A percentile compares a stretch with the other conserved stretches of the same genome.
Evolutionary conservation across 345 rosid species (phyloP).

Genomic region (Cochlearia excelsa): DNA sequence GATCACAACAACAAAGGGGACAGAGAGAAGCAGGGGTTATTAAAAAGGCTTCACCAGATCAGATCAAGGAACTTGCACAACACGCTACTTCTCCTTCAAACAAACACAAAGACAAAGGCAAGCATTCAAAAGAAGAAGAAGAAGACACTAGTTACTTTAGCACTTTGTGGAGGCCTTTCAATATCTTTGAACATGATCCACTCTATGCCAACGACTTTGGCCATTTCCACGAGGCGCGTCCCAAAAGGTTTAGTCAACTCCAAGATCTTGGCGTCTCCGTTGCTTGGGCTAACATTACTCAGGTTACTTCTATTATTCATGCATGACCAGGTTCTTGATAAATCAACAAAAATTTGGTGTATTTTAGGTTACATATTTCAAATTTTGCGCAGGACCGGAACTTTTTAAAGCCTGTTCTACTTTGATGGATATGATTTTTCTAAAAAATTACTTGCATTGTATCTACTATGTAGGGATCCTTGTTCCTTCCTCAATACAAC

Average conservation of each 20-base stretch:
- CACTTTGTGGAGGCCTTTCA: slow-evolving; percentile 34
- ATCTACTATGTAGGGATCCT: slow-evolving; percentile 33
- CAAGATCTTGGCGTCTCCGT: slow-evolving; percentile 34
- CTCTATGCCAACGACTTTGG: slow-evolving; percentile 46
- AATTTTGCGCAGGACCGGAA: no score
- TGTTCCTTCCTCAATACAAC: slow-evolving; percentile 51
- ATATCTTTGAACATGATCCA: slow-evolving; percentile 32
- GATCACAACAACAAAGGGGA: slow-evolving; percentile 36
- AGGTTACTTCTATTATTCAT: slow-evolving; percentile 13
- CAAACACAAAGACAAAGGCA: slow-evolving; percentile 22
- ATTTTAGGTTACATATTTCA: no score
- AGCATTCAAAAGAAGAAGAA: neutral
- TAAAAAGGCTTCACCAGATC: slow-evolving; percentile 33
- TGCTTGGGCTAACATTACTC: slow-evolving; percentile 35
- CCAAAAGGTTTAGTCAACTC: slow-evolving; percentile 40
- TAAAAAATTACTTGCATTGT: neutral
- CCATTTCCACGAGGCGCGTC: slow-evolving; percentile 42
- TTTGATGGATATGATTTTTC: neutral
- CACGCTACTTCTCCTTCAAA: slow-evolving; percentile 26
- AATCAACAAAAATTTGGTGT: neutral
- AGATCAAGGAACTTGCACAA: slow-evolving; percentile 32
- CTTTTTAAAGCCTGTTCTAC: no score
- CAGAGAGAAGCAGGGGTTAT: slow-evolving; percentile 21
- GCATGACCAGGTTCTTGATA: no score
- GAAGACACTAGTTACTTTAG: neutral